Conservation (phyloP, 2,329 filamentous ascomycete species). For the Sporothrix sp. region DNA sequence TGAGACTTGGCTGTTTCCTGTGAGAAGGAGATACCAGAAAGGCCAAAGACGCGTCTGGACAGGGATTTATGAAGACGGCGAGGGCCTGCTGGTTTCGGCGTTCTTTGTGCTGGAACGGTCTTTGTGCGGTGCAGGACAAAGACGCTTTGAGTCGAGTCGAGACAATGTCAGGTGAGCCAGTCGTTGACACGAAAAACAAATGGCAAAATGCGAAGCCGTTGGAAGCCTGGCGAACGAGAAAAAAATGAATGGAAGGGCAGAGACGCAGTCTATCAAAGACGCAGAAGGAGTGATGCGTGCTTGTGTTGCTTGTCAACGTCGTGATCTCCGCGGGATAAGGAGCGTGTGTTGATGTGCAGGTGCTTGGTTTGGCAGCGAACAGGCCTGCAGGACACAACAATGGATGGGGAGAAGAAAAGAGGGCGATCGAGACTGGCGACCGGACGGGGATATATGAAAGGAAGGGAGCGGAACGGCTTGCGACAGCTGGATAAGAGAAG, state of each 20-base stretch:
- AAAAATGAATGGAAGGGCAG: slow-evolving; percentile 12
- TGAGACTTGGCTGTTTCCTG: too few relatives aligned
- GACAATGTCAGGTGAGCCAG: slow-evolving; percentile 10
- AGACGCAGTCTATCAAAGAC: slow-evolving; percentile 44
- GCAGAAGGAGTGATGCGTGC: slow-evolving; percentile 32
- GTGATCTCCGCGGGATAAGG: slow-evolving; percentile 14
- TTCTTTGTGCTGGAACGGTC: not conserved
- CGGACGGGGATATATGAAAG: slow-evolving; percentile 8
- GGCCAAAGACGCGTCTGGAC: too few relatives aligned
- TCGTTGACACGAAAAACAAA: slow-evolving; percentile 10
- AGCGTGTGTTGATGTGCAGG: slow-evolving; percentile 7
- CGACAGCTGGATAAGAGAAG: not conserved
- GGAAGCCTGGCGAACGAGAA: not conserved
- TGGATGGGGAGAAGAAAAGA: slow-evolving; percentile 1
- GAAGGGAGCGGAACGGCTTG: slow-evolving; percentile 14
- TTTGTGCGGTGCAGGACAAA: slow-evolving; percentile 1
- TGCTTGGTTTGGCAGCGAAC: slow-evolving; percentile 9
- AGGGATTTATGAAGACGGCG: not conserved
- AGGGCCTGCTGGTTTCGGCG: not conserved
- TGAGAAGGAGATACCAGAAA: too few relatives aligned
- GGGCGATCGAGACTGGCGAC: slow-evolving; percentile 16
- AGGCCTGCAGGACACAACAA: slow-evolving; percentile 6
- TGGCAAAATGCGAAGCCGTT: slow-evolving; percentile 10
- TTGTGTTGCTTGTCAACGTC: slow-evolving; percentile 19
- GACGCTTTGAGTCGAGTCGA: not conserved